Conservation (phyloP, 2,329 filamentous ascomycete species). For the Alternaria sp. region DNA sequence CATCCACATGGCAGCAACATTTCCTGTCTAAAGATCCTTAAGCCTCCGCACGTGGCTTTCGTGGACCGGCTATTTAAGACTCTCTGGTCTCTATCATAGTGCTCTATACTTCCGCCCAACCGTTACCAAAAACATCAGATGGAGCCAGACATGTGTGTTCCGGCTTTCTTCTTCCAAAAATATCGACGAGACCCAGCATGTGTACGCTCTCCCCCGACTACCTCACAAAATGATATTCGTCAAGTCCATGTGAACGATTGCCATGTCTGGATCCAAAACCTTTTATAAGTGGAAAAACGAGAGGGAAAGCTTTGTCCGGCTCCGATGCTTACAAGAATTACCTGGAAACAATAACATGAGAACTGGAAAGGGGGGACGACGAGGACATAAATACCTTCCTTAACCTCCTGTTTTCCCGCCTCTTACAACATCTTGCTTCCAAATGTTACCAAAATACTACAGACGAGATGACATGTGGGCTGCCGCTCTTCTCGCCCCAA, state of each 20-base stretch:
- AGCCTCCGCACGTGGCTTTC: not conserved
- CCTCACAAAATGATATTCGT: too few species aligned
- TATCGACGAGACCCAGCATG: too few species aligned
- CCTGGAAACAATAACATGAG: rapidly evolving
- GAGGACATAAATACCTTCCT: not conserved
- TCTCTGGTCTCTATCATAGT: not conserved
- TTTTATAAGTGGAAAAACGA: rapidly evolving
- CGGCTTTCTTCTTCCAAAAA: not conserved
- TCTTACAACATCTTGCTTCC: not conserved
- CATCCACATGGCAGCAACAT: not conserved
- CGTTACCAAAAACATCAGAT: not conserved
- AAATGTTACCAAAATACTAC: too few species aligned
- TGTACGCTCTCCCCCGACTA: too few species aligned
- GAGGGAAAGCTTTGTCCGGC: not conserved
- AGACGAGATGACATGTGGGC: too few species aligned
- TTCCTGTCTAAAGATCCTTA: not conserved
- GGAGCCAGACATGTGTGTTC: not conserved
- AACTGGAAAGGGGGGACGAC: rapidly evolving
- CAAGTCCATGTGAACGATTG: not conserved
- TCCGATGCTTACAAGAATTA: rapidly evolving
- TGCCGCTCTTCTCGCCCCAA: not conserved
- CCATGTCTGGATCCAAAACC: not conserved
- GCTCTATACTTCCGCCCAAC: not conserved
- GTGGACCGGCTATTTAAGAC: not conserved
- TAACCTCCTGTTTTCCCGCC: not conserved